Base-by-base conservation (phyloP, 2,329 filamentous ascomycete genomes). In the Penicillium aurantiogriseum region DNA sequence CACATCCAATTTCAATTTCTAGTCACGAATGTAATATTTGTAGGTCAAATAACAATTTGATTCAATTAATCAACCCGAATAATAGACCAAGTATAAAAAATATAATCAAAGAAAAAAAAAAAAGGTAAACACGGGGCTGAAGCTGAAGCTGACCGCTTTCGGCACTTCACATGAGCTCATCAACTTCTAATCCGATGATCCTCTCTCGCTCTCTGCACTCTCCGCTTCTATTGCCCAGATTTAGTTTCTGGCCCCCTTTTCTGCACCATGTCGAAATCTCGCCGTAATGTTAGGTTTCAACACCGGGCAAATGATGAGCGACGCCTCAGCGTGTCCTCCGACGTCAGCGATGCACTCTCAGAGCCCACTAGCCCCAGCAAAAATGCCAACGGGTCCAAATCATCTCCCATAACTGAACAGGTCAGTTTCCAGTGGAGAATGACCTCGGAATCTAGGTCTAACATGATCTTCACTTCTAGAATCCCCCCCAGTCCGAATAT, bases 401-500 rank as follows among this genome's bases (percentile, higher is more conserved):
- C 69, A 52, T 65, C 72, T 45, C 67, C 70, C 52, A 71, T 71
- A 56, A 67, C 68, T 27, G 74, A 76, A 56, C 67, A 76, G 69
- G 73, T 74, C 50, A 61, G 67, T 35, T 43, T 29, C 13, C 31
- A 44, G 5, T 44, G 17, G 21, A n/a, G 23, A 48, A 23, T 33
- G 25, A 44, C 19, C 17, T 50, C 35, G 27, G 54, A 36, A 27
- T 21, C 5, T 27, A 39, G 11, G 31, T 40, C 52, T 62, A 36
- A 59, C 40, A 56, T 38, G 13, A 11, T 35, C 8, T 42, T 54
- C 9, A 57, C 51, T 57, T 56, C 29, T 49, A 74, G 72, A 70
- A 75, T 67, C 61, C 74, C 49, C 74, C 79, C 51, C 65, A 69
- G 46, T 84, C 85, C 66, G 94, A 97, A 61, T 97, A 95, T 75